Base-by-base conservation (phyloP, 176 grass and related monocot genomes). In the Musa beccarii region DNA sequence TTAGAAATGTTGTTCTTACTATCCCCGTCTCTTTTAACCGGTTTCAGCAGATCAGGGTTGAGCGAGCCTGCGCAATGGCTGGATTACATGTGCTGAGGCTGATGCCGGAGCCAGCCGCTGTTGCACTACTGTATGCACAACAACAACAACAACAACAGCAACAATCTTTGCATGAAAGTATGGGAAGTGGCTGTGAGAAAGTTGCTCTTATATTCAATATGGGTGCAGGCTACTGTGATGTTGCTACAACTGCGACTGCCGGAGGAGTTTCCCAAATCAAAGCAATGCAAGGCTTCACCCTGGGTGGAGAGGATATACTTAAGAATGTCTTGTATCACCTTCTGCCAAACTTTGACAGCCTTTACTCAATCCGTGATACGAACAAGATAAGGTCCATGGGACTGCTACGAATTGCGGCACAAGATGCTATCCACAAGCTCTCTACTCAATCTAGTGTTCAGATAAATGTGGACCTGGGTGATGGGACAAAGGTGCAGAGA, bases 251-350 rank as follows among this genome's bases (percentile, higher is more conserved):
- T 69, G 90, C 84, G 1, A 92, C 90, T 11, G 90, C 86, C 78
- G 86, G 90, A 56, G 90, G 90, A 56, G 83, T 92, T 53, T 89
- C 89, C 65, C 89, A 92, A n/a, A 92, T 89, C 79, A 89, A 75
- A 72, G 86, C 84, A 1, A 63, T 86, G 1, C 52, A 69, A 57
- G 89, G 89, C 5, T 82, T 72, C 34, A 70, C 86, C 5, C 22
- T 88, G 23, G 89, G 89, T 86, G 89, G 89, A 49, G 89, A 92
- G 34, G 89, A 89, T 51, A 84, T 89, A 2, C 89, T 92, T 82
- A 86, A 84, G 68, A 92, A 92, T 68, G 87, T 84, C 13, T 77
- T 89, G 89, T 51, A 21, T 53, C 61, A 84, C 34, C 76, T 89
- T 76, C 53, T 89, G n/a, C 86, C 89, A 1, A 78, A 84, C 51